Evolutionary conservation across 2,329 filamentous ascomycete species (phyloP).

Genomic region (Byssoonygena ceratinophila): DNA sequence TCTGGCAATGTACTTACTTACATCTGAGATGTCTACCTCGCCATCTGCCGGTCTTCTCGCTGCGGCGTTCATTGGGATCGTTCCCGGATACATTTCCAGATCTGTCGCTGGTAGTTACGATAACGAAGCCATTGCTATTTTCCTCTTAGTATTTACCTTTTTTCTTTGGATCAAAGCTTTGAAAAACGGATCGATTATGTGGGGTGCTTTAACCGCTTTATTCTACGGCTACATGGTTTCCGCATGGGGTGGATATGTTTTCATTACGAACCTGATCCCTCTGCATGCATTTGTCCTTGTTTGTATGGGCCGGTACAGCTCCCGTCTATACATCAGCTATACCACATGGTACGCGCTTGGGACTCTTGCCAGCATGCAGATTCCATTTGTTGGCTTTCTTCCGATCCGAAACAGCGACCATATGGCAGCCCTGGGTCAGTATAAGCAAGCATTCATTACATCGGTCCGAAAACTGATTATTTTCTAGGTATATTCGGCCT

Average conservation of each 20-base stretch:
- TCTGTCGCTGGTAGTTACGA: slow-evolving; percentile 98
- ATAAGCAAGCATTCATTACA: background rate
- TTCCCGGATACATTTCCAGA: slow-evolving; percentile 93
- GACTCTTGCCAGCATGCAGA: slow-evolving; percentile 96
- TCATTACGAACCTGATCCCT: slow-evolving; percentile 95
- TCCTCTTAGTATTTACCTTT: slow-evolving; percentile 96
- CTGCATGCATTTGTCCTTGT: slow-evolving; percentile 89
- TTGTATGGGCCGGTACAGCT: slow-evolving; percentile 93
- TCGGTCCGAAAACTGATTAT: slow-evolving; percentile 18
- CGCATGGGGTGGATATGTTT: slow-evolving; percentile 98
- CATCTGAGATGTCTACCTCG: slow-evolving; percentile 93
- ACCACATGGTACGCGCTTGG: slow-evolving; percentile 97
- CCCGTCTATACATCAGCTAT: slow-evolving; percentile 88
- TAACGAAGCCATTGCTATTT: slow-evolving; percentile 98
- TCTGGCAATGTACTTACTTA: slow-evolving; percentile 85
- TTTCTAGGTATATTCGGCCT: slow-evolving; percentile 78
- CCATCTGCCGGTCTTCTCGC: slow-evolving; percentile 90
- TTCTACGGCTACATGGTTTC: slow-evolving; percentile 99
- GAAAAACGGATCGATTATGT: slow-evolving; percentile 92
- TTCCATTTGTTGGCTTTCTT: slow-evolving; percentile 95
- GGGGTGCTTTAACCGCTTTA: slow-evolving; percentile 85
- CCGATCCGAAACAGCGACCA: slow-evolving; percentile 96
- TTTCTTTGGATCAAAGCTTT: slow-evolving; percentile 98
- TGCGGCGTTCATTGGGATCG: slow-evolving; percentile 92
- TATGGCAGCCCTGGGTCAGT: slow-evolving; percentile 84